phyloP scores from a whole-genome alignment of 768 basidiomycete species.

The Phaeotremella fagi region DNA sequence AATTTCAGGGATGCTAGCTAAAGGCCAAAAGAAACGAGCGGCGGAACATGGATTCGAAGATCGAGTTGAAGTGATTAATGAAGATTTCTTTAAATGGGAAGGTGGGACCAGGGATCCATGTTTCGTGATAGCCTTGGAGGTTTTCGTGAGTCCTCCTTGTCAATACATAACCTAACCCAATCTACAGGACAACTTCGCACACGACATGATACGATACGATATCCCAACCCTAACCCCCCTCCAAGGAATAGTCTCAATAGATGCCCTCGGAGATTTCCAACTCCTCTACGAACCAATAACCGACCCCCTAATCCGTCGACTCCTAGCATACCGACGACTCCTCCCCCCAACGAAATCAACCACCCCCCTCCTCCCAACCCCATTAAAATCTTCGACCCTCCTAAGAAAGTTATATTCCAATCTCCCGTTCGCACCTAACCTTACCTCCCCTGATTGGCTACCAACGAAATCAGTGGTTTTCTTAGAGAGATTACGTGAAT shows the following conservation, averaged over 20 bases:
- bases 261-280: conserved; percentile 73
- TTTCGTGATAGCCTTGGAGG: conserved; percentile 91
- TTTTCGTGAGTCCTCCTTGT: conserved; percentile 61
- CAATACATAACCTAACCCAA: background rate
- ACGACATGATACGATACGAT: conserved; percentile 90
- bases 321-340: conserved; percentile 61
- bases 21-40: conserved; percentile 55
- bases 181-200: conserved; percentile 85
- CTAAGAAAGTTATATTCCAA: conserved; percentile 63
- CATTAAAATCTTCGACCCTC: conserved; percentile 33
- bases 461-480: conserved; percentile 86
- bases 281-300: conserved; percentile 75
- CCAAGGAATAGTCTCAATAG: conserved; percentile 76
- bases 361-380: conserved; percentile 50
- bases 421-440: conserved; percentile 85
- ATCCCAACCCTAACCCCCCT: conserved; percentile 70
- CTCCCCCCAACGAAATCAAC: conserved; percentile 52
- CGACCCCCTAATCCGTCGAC: conserved; percentile 76
- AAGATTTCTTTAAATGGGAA: conserved; percentile 56
- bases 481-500: conserved; percentile 69
- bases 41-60: conserved; percentile 31
- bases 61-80: conserved; percentile 52
- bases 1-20: conserved; percentile 74
- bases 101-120: conserved; percentile 77
- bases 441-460: conserved; percentile 80